A percentile compares a stretch with the other conserved stretches of the same genome.
phyloP scores from a whole-genome alignment of 2,329 filamentous ascomycete genomes.

The Fusarium sp. region DNA sequence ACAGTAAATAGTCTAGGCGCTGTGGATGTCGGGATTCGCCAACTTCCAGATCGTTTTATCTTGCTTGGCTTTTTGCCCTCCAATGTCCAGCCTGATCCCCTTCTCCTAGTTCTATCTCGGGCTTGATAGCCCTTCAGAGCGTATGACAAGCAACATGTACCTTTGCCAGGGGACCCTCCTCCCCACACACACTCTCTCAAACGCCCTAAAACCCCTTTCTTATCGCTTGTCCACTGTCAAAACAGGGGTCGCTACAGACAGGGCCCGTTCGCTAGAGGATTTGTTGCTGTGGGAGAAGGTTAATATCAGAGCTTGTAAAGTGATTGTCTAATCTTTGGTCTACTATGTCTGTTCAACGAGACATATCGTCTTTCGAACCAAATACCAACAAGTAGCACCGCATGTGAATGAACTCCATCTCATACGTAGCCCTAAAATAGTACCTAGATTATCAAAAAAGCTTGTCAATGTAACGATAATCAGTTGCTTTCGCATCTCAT shows the following conservation, averaged over 20 bases:
- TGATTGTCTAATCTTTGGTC: background rate
- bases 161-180: background rate
- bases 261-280: background rate
- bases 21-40: background rate
- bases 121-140: no score
- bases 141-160: background rate
- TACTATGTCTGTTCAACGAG: background rate
- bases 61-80: conserved; percentile 11
- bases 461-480: background rate
- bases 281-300: background rate
- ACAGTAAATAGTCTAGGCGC: background rate
- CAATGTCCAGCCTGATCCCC: conserved; percentile 1
- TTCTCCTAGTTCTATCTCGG: conserved; percentile 40
- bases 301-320: background rate
- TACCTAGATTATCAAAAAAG: background rate
- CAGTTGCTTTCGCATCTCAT: conserved; percentile 1
- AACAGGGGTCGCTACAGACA: background rate
- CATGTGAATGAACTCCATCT: background rate
- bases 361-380: background rate
- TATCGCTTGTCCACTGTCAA: background rate
- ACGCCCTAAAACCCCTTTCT: conserved; percentile 31
- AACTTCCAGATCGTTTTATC: conserved; percentile 9
- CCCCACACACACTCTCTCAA: conserved; percentile 21
- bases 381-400: no score
- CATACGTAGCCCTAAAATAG: background rate